Evolutionary conservation across 164 flowering plant genomes (phyloP).

Genomic region (Buxus sempervirens): DNA sequence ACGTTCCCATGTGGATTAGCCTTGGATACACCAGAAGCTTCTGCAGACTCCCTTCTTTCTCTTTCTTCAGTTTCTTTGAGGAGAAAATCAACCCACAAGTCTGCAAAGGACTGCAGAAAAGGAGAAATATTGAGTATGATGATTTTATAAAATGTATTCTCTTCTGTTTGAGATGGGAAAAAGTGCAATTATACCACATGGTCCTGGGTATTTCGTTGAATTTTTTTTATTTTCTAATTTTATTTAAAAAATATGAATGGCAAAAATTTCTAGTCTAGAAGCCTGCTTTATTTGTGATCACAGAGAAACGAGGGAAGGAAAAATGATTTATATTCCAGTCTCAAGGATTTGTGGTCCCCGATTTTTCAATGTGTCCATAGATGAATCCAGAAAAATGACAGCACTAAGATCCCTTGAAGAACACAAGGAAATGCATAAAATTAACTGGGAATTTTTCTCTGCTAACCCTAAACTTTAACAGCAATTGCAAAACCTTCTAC

Average conservation of each 20-base stretch:
- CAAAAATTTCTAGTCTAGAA: background rate
- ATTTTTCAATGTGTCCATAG: no score
- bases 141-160: no score
- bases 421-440: no score
- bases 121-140: background rate
- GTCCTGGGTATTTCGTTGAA: no score
- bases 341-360: background rate
- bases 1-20: constrained; percentile 23
- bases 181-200: background rate
- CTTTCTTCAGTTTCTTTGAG: constrained; percentile 90
- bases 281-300: background rate
- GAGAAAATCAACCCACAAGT: constrained; percentile 98
- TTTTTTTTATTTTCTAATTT: no score
- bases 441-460: no score
- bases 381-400: no score
- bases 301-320: background rate
- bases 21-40: constrained; percentile 21
- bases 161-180: no score
- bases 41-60: constrained; percentile 55
- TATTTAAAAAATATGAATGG: background rate
- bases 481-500: no score
- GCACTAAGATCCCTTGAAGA: no score
- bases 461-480: no score
- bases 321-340: no score
- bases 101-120: constrained; percentile 79